Evolutionary conservation across 768 basidiomycete genomes (phyloP).

Genomic region (Auriscalpium orientale): DNA sequence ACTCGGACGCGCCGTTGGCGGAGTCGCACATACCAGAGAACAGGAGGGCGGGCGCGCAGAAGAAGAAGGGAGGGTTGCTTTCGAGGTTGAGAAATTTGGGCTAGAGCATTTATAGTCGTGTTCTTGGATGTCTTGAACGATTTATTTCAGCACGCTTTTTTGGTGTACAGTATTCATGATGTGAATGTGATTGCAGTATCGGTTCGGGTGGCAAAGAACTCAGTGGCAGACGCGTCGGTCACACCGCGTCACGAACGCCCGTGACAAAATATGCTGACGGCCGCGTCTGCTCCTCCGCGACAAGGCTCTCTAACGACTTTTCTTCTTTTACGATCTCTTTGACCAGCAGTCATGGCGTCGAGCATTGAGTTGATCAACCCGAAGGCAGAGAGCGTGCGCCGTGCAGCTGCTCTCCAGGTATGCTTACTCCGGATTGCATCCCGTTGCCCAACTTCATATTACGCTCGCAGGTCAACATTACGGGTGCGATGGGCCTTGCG

Average conservation of each 20-base stretch:
- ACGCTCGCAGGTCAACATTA: conserved; percentile 68
- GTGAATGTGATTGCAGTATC: no score
- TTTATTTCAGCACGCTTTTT: neutral
- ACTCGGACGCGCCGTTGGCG: neutral
- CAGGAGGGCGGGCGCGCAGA: conserved; percentile 7
- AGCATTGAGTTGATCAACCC: conserved; percentile 96
- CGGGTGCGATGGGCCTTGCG: conserved; percentile 94
- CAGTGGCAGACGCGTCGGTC: neutral
- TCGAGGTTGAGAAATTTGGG: neutral
- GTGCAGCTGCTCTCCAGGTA: conserved; percentile 89
- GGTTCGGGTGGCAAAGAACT: no score
- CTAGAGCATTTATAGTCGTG: no score
- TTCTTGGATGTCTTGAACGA: neutral
- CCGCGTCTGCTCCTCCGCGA: no score
- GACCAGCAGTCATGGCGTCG: conserved; percentile 23
- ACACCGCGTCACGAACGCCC: neutral
- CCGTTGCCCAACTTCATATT: conserved; percentile 16
- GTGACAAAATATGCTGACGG: no score
- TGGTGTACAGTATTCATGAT: no score
- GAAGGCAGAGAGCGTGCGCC: conserved; percentile 87
- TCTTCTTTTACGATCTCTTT: neutral
- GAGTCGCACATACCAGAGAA: conserved; percentile 13
- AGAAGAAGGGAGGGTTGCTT: conserved; percentile 5
- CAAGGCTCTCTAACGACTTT: neutral
- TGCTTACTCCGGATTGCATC: conserved; percentile 14